Evolutionary conservation across 2,329 filamentous ascomycete species (phyloP), one percentile per base, ranked within the genome.

Genomic region (Fusarium zealandicum): DNA sequence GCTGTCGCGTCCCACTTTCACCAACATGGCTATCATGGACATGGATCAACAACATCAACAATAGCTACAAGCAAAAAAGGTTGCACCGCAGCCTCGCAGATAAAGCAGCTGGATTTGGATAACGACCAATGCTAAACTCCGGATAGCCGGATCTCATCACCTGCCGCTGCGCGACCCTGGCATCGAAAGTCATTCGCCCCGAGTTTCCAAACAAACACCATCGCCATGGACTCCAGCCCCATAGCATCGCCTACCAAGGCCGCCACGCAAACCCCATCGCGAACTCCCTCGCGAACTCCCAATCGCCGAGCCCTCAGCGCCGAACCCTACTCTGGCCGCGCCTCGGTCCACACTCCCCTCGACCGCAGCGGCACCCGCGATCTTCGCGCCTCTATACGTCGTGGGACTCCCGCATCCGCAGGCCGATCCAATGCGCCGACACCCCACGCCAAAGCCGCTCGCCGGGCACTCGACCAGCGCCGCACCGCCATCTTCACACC

Each of bases 401-500:
- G 73, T 27, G 78, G 77, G 10, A 75, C 77, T 33, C 78, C 78
- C 9, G 77, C 75, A 28, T 82, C 81, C 2, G 80, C 68, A 10
- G 64, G 73, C 2, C 71, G 76, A 42, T 73, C 72, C 57, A 75
- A 78, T 69, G 74, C 75, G 11, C 75, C 78, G 3, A 88, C 85
- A 14, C 85, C 85, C 0, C 85, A 88, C 67, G 84, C 81, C 39
- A 81, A 81, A 62, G 85, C 84, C 10, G 85, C 85, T 36, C 80
- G 80, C 40, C 78, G 82, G 38, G 80, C 84, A 27, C 76, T 87
- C 45, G 80, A 86, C 61, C 78, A 81, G 58, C 82, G 85, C 5
- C 81, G 85, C 35, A 80, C 81, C 3, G 82, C 82, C 39, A 75
- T 85, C 40, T 79, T 86, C 57, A 88, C 85, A 0, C 85, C 85